Evolutionary conservation across 148 eudicot species (phyloP).

Genomic region (Spergularia bocconei): DNA sequence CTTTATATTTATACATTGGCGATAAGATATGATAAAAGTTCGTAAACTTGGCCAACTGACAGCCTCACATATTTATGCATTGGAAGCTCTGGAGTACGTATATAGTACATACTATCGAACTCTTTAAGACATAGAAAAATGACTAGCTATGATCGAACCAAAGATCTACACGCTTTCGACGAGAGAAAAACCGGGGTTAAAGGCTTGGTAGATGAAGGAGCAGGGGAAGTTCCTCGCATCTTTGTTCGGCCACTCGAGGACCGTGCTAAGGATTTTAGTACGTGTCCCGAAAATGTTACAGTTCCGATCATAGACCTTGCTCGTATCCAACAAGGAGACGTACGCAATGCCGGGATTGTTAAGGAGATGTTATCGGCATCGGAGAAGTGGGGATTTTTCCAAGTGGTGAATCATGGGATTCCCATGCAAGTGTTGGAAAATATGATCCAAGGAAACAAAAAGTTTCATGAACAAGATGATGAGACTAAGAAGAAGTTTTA

Average conservation of each 20-base stretch:
- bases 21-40: neutral
- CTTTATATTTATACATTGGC: no score
- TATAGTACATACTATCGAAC: no score
- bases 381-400: constrained; percentile 46
- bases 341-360: neutral
- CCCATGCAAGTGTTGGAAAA: constrained; percentile 26
- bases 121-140: neutral
- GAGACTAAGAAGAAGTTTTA: constrained; percentile 39
- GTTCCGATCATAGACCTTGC: constrained; percentile 39
- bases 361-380: constrained; percentile 31
- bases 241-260: constrained; percentile 39
- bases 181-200: constrained; percentile 48
- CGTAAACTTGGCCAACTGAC: neutral
- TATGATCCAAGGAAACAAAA: constrained; percentile 31
- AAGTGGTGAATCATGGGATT: constrained; percentile 46
- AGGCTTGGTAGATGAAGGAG: constrained; percentile 35
- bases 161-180: constrained; percentile 39
- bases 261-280: constrained; percentile 22
- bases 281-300: neutral
- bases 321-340: neutral
- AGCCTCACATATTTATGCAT: neutral
- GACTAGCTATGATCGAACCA: constrained; percentile 18
- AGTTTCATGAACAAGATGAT: constrained; percentile 42
- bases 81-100: no score
- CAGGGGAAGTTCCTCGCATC: constrained; percentile 26